These are phyloP conservation scores for Lentinula sp. DNA, from an alignment of 768 basidiomycete species.

Conservation along the genomic window DNA sequence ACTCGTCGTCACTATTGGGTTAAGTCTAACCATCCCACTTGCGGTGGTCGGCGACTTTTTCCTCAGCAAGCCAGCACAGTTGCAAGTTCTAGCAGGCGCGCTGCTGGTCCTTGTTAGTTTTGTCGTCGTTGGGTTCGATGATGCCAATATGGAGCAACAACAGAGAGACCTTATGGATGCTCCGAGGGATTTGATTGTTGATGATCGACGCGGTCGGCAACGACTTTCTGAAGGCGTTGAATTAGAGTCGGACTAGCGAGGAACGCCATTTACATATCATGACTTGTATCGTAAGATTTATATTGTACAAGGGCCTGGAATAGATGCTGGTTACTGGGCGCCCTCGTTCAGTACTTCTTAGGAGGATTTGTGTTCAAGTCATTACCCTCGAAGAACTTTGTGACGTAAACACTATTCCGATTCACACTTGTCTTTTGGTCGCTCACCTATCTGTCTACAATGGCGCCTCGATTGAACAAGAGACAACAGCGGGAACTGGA, in stretches of 20 bases:
- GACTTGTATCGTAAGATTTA: too few species aligned
- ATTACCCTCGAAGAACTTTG: too few species aligned
- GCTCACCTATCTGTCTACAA: background rate
- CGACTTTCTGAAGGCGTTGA: background rate
- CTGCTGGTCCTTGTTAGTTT: conserved; percentile 72
- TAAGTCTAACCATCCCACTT: conserved; percentile 90
- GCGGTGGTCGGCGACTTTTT: conserved; percentile 80
- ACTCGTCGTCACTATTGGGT: conserved; percentile 85
- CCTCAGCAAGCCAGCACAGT: conserved; percentile 48
- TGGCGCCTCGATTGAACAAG: conserved; percentile 62
- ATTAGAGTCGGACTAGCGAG: background rate
- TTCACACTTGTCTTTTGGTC: too few species aligned
- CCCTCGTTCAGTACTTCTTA: too few species aligned
- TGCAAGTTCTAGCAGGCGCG: conserved; percentile 69
- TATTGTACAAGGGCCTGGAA: too few species aligned
- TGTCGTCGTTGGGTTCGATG: conserved; percentile 60
- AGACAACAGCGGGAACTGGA: conserved; percentile 83
- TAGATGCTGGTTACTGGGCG: too few species aligned
- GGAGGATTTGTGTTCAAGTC: too few species aligned
- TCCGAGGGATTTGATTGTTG: background rate
- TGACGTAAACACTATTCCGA: too few species aligned
- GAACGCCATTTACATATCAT: too few species aligned
- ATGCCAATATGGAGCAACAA: conserved; percentile 19
- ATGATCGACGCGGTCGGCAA: background rate
- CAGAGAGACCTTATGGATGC: background rate